phyloP scores from a whole-genome alignment of 139 green algal species.

The Tetradesmus obliquus region DNA sequence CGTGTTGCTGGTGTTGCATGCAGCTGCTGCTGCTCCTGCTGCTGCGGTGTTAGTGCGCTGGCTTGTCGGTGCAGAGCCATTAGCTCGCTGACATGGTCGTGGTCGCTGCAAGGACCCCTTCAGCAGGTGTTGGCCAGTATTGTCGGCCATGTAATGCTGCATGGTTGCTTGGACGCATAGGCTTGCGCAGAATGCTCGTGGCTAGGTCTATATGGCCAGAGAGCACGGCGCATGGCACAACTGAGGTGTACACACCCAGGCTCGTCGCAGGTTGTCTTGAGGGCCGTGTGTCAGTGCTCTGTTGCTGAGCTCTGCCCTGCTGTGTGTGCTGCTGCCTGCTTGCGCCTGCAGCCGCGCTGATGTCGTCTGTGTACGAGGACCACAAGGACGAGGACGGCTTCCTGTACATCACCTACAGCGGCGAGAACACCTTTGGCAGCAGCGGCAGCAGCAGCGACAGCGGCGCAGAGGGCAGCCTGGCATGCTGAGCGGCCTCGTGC shows the following conservation, averaged over 20 bases:
- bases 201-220: no score
- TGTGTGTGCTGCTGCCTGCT: not conserved
- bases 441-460: not conserved
- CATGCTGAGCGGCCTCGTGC: not conserved
- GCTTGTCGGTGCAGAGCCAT: not conserved
- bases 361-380: conserved; percentile 98
- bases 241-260: no score
- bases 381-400: conserved; percentile 99
- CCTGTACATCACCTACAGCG: conserved; percentile 98
- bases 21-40: not conserved
- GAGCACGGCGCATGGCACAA: no score
- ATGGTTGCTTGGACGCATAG: no score
- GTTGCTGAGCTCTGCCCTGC: not conserved
- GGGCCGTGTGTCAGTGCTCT: no score
- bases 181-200: no score
- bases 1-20: not conserved
- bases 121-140: no score
- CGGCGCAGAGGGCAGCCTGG: not conserved
- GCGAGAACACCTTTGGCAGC: conserved; percentile 91
- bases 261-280: no score
- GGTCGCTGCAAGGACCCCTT: no score
- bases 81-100: no score
- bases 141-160: no score
- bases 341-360: conserved; percentile 87
- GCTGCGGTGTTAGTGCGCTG: not conserved